Evolutionary conservation across 768 basidiomycete genomes (phyloP).

Genomic region (Suillus hirtellus): DNA sequence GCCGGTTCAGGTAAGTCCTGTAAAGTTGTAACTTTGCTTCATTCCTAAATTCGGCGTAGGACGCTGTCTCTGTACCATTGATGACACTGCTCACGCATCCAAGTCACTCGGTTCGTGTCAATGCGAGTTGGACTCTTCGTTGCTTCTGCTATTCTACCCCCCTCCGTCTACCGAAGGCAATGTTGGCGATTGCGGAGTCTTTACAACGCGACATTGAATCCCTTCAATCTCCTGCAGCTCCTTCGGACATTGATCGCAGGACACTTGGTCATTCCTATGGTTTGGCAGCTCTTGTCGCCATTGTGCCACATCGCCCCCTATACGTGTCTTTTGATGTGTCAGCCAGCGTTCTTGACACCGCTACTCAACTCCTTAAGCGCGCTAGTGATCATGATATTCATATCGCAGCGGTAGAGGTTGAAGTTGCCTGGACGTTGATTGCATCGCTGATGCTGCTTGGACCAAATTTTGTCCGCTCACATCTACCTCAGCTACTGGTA

Average conservation of each 20-base stretch:
- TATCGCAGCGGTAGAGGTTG: constrained; percentile 80
- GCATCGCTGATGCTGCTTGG: constrained; percentile 90
- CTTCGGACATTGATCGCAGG: constrained; percentile 68
- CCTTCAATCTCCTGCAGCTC: constrained; percentile 68
- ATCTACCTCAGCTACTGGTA: constrained; percentile 90
- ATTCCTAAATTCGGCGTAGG: constrained; percentile 41
- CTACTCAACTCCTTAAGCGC: constrained; percentile 85
- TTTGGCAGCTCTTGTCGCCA: constrained; percentile 81
- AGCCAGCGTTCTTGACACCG: constrained; percentile 88
- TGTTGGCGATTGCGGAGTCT: constrained; percentile 75
- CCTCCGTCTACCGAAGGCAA: constrained; percentile 75
- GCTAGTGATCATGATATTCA: constrained; percentile 89
- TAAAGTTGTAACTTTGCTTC: neutral
- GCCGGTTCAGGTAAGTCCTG: constrained; percentile 67
- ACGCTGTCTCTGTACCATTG: constrained; percentile 83
- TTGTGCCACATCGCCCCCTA: constrained; percentile 83
- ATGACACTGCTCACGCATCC: constrained; percentile 85
- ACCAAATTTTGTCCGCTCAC: constrained; percentile 89
- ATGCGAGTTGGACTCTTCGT: constrained; percentile 83
- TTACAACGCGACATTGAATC: constrained; percentile 81
- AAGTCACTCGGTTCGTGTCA: constrained; percentile 82
- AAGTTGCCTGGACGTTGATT: constrained; percentile 93
- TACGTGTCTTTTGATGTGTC: constrained; percentile 95
- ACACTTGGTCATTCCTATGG: constrained; percentile 89
- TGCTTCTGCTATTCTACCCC: constrained; percentile 92